phyloP scores from a whole-genome alignment of 352 stramenopile species.

The Phytophthora macrochlamydospora region DNA sequence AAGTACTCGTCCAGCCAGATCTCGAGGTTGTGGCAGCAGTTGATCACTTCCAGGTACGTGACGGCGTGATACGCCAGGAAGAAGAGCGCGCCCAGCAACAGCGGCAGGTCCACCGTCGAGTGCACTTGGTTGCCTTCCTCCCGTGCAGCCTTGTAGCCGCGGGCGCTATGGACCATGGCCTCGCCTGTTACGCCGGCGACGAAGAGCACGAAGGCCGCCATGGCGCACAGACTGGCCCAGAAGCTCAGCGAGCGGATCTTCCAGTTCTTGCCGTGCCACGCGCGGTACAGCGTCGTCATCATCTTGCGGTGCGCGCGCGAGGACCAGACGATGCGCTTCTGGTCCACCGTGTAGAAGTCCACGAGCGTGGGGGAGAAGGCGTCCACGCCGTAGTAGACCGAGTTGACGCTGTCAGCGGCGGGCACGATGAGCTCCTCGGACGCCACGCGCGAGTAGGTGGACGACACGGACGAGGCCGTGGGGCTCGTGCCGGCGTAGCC shows the following conservation, averaged over 20 bases:
- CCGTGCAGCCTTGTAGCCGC: slow-evolving; percentile 28
- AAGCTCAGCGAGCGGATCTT: slow-evolving; percentile 80
- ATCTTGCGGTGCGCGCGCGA: slow-evolving; percentile 88
- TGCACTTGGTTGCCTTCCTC: slow-evolving; percentile 31
- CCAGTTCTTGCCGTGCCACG: slow-evolving; percentile 74
- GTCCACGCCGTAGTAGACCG: slow-evolving; percentile 88
- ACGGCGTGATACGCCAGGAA: slow-evolving; percentile 63
- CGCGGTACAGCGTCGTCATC: slow-evolving; percentile 86
- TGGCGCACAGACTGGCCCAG: slow-evolving; percentile 61
- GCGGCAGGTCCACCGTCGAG: slow-evolving; percentile 59
- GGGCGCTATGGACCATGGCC: slow-evolving; percentile 49
- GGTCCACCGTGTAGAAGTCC: slow-evolving; percentile 85
- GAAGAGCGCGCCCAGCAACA: slow-evolving; percentile 63
- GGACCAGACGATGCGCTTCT: slow-evolving; percentile 88
- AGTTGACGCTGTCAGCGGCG: slow-evolving; percentile 71
- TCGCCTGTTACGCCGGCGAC: slow-evolving; percentile 66
- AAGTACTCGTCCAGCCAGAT: slow-evolving; percentile 89
- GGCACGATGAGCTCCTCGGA: slow-evolving; percentile 86
- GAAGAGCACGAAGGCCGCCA: slow-evolving; percentile 65
- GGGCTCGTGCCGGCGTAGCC: slow-evolving; percentile 36
- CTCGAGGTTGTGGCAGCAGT: slow-evolving; percentile 89
- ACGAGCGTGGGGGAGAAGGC: slow-evolving; percentile 87
- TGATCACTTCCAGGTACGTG: slow-evolving; percentile 89
- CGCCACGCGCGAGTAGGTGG: slow-evolving; percentile 62
- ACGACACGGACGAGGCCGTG: slow-evolving; percentile 56